Evolutionary conservation across 2,329 filamentous ascomycete genomes (phyloP).

Genomic region (Arachnomyces sp.): DNA sequence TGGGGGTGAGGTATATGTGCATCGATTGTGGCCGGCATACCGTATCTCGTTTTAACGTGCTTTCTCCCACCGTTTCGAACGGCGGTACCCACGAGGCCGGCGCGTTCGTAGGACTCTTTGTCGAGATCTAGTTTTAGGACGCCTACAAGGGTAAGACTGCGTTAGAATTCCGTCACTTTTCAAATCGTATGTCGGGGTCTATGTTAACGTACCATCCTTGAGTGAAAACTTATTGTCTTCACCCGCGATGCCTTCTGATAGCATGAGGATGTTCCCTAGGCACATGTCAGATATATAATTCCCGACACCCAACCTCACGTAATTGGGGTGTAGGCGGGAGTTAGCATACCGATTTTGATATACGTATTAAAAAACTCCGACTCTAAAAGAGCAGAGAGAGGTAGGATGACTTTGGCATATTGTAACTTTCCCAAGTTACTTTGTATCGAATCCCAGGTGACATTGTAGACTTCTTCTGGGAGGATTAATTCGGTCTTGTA

Average conservation of each 20-base stretch:
- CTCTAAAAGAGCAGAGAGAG: constrained; percentile 61
- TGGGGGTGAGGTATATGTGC: not conserved
- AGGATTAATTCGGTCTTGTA: constrained; percentile 56
- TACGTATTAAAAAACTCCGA: constrained; percentile 74
- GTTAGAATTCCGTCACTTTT: not conserved
- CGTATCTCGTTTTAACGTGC: constrained; percentile 62
- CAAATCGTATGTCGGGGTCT: not conserved
- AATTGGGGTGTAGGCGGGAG: not conserved
- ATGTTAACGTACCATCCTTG: constrained; percentile 49
- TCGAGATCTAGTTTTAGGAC: constrained; percentile 67
- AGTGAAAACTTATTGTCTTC: constrained; percentile 67
- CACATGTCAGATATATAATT: constrained; percentile 6
- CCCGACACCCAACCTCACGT: constrained; percentile 11
- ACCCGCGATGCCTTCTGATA: constrained; percentile 66
- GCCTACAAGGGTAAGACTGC: too few species aligned
- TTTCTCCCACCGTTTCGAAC: constrained; percentile 50
- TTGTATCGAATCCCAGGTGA: constrained; percentile 47
- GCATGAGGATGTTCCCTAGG: constrained; percentile 68
- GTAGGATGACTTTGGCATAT: constrained; percentile 65
- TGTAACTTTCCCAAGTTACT: constrained; percentile 29
- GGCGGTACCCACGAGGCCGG: constrained; percentile 68
- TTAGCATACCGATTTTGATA: constrained; percentile 61
- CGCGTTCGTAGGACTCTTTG: constrained; percentile 71
- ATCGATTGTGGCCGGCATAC: constrained; percentile 47
- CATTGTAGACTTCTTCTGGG: constrained; percentile 53